Base-by-base conservation (phyloP, 2,329 filamentous ascomycete species). In the Gaeumannomyces sp. region DNA sequence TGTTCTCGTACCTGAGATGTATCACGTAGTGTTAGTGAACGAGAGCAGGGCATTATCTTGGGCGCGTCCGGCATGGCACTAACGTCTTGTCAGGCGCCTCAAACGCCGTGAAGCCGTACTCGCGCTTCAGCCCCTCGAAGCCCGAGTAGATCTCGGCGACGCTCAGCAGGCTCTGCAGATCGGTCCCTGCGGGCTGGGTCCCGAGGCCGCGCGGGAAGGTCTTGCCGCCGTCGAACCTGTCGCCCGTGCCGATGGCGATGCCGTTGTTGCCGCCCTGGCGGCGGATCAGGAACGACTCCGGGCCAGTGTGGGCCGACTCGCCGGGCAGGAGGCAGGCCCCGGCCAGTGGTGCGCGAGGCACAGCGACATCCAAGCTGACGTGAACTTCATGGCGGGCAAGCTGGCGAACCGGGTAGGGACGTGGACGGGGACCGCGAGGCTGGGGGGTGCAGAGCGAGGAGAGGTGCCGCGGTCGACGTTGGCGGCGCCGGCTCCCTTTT, bases 91-190 rank as follows among this genome's bases (percentile, higher is more conserved):
- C 71, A 0, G 81, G 80, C 1, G 79, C 72, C 2, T 73, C 74
- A 66, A 83, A 76, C 22, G 78, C 73, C 63, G 72, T 71, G 29
- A 81, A 72, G 5, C 76, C 70, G 64, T 78, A 82, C 28, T 70
- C 71, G 45, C 69, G 74, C 33, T 75, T 76, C 29, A 83, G 77
- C 31, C 74, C 78, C 33, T 77, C 69, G 38, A 82, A 72, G 1
- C 76, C 81, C 2, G 78, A 78, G 59, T 74, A 73, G 63, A 83
- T 74, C 68, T 83, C 81, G 14, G 70, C 68, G 53, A 77, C 72
- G 61, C 77, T 83, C 70, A 83, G 76, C 69, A 83, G 78, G 63
- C 75, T 77, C 58, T 72, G 67, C 64, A 82, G 75, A 31, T 69
- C 73, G 16, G 71, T 65, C 35, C 72, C 72, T 65, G 75, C 73